Evolutionary conservation across 148 eudicot species (phyloP).

Genomic region (Oxyria digyna): DNA sequence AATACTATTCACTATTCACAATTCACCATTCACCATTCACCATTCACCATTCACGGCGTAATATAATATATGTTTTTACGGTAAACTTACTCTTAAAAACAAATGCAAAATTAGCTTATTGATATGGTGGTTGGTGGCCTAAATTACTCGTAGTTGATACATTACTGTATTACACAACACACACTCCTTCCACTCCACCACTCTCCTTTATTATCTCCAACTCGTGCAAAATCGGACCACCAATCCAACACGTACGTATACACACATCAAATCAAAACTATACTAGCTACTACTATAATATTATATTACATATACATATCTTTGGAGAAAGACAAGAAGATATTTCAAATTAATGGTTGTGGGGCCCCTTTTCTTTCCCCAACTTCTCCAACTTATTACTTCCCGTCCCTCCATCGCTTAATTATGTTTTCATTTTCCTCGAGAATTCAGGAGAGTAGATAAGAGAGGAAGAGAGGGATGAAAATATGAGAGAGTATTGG

Average conservation of each 20-base stretch:
- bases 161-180: neutral
- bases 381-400: neutral
- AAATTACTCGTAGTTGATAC: neutral
- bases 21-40: too few species aligned
- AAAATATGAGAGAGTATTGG: too few species aligned
- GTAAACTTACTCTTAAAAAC: too few species aligned
- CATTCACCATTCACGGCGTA: too few species aligned
- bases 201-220: neutral
- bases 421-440: too few species aligned
- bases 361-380: neutral
- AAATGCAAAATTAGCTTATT: too few species aligned
- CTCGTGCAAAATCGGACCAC: slow-evolving; percentile 9
- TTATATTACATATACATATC: neutral
- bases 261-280: neutral
- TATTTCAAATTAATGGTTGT: neutral
- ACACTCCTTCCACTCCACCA: slow-evolving; percentile 5
- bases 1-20: too few species aligned
- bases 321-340: slow-evolving; percentile 5
- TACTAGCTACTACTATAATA: neutral
- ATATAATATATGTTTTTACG: too few species aligned
- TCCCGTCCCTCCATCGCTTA: too few species aligned
- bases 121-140: slow-evolving; percentile 2
- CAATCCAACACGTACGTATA: neutral
- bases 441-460: too few species aligned
- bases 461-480: too few species aligned